phyloP scores from a whole-genome alignment of 2,329 filamentous ascomycete genomes.

The Thelonectria rubi region DNA sequence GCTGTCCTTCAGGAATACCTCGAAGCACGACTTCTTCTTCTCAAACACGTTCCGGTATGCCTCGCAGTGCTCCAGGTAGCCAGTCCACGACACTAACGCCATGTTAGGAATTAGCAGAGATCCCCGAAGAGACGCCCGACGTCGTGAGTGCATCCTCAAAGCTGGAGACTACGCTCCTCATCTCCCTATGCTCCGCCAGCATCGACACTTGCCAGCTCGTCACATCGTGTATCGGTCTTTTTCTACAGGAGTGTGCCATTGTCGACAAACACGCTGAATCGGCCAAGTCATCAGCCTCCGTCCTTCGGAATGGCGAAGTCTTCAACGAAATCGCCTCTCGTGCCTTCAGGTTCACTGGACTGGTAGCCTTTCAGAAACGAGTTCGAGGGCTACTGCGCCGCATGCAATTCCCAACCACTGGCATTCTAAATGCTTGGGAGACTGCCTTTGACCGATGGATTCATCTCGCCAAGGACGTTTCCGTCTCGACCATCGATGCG shows the following conservation, averaged over 20 bases:
- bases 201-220: constrained; percentile 72
- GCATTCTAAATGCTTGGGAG: constrained; percentile 75
- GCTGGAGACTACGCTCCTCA: constrained; percentile 69
- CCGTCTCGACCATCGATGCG: constrained; percentile 58
- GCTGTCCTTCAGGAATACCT: constrained; percentile 64
- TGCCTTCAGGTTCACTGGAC: constrained; percentile 71
- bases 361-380: constrained; percentile 76
- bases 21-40: constrained; percentile 61
- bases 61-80: neutral
- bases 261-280: constrained; percentile 61
- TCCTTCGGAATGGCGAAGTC: constrained; percentile 68
- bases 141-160: constrained; percentile 62
- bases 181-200: constrained; percentile 71
- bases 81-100: neutral
- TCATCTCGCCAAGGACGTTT: constrained; percentile 69
- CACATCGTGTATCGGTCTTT: constrained; percentile 67
- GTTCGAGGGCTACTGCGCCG: constrained; percentile 66
- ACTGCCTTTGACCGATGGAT: constrained; percentile 72
- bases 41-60: constrained; percentile 60
- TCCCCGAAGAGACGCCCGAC: constrained; percentile 64
- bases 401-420: constrained; percentile 69
- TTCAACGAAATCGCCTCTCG: constrained; percentile 71
- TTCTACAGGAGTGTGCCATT: constrained; percentile 68
- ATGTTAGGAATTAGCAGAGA: constrained; percentile 61
- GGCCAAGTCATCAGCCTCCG: constrained; percentile 59